Conservation (phyloP, 768 basidiomycete species). For the Russula earlei region DNA sequence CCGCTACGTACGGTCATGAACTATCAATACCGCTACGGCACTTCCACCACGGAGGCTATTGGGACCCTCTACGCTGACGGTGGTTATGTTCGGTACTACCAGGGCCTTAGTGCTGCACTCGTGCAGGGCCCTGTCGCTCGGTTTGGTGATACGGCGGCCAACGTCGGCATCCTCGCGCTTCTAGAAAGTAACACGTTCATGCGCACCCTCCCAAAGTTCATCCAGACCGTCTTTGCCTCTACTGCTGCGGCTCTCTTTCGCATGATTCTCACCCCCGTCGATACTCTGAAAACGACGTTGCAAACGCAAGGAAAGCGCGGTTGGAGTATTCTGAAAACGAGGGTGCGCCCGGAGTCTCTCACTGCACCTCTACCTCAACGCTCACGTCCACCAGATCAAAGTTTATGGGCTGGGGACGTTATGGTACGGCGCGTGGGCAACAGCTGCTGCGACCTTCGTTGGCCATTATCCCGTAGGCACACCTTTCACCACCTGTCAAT, state of each 20-base stretch:
- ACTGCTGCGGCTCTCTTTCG: constrained; percentile 75
- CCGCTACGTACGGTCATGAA: constrained; percentile 98
- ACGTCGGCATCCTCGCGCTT: constrained; percentile 83
- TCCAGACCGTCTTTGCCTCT: constrained; percentile 76
- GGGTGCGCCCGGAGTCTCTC: constrained; percentile 35
- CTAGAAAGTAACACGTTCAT: constrained; percentile 69
- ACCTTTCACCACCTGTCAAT: too few species aligned
- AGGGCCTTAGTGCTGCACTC: constrained; percentile 77
- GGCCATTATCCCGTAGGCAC: constrained; percentile 73
- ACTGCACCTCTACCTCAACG: background rate
- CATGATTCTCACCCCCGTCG: constrained; percentile 87
- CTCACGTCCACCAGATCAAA: constrained; percentile 40
- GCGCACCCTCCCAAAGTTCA: constrained; percentile 45
- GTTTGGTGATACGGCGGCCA: constrained; percentile 94
- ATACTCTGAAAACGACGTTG: constrained; percentile 91
- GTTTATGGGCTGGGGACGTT: constrained; percentile 66
- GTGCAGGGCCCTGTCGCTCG: constrained; percentile 77
- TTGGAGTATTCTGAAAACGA: constrained; percentile 49
- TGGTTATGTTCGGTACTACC: constrained; percentile 78
- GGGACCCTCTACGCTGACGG: constrained; percentile 67
- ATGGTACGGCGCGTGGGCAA: constrained; percentile 90
- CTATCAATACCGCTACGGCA: constrained; percentile 89
- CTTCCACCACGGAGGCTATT: constrained; percentile 54
- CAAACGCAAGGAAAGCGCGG: constrained; percentile 82
- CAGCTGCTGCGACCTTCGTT: constrained; percentile 88